Base-by-base conservation (phyloP, 495 filamentous ascomycete genomes). In the Aspergillus funiculosus region DNA sequence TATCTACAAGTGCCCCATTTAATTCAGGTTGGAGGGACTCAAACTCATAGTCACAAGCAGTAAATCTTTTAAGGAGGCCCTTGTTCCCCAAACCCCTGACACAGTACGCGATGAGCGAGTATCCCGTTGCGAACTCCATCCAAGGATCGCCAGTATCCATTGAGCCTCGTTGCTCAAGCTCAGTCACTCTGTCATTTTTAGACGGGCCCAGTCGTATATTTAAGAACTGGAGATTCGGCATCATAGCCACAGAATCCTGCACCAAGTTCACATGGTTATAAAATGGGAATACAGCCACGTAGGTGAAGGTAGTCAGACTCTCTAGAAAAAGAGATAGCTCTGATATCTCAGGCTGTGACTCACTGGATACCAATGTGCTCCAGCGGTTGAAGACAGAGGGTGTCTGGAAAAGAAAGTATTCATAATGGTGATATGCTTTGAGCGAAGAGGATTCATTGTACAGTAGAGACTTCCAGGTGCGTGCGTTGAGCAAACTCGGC, bases 221-320 rank as follows among this genome's bases (percentile, higher is more conserved):
- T 7, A 73, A 46, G 0, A 46, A 48, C 14, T 48, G 47, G 2
- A 73, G 38, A 26, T 52, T 59, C 1, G 36, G 38, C 62, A 71
- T 67, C n/a, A 52, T 19, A 0, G 39, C 37, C 3, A 69, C 41
- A 0, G 50, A 52, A 46, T 64, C 58, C 5, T 67, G 50, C 0
- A 73, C 61, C 0, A 63, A 38, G 13, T 68, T 59, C 17, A 68
- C 60, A 28, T 71, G 67, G 24, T 70, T 73, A 48, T 66, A 71
- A 39, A 71, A 71, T 2, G 69, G 69, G 28, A 73, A 71, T 9
- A 73, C 61, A 0, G 69, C 66, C 5, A 62, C 67, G 38, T 71
- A 73, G 24, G 56, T 54, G 41, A 73, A 65, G 5, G 53, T 53
- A 1, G 51, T 56, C n/a, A 73, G 46, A 5, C 38, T 39, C 6